Conservation (phyloP, 2,329 filamentous ascomycete genomes). For the Colletotrichum lentis region DNA sequence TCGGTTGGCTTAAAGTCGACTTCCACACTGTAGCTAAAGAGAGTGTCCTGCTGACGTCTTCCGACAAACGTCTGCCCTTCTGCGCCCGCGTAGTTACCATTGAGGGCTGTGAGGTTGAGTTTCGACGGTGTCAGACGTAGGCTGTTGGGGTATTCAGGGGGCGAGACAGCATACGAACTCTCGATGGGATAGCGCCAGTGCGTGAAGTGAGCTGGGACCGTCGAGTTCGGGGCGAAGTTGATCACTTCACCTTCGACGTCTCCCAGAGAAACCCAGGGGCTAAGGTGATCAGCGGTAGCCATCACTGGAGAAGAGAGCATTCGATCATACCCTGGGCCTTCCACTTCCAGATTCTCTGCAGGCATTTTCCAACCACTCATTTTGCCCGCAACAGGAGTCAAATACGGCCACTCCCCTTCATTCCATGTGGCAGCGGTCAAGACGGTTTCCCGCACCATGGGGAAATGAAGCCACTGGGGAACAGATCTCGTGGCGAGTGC, state of each 20-base stretch:
- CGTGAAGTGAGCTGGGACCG: slow-evolving; percentile 62
- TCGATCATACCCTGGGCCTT: slow-evolving; percentile 47
- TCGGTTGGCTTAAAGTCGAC: slow-evolving; percentile 52
- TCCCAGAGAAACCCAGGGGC: slow-evolving; percentile 43
- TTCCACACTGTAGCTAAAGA: slow-evolving; percentile 60
- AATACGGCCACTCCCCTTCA: slow-evolving; percentile 47
- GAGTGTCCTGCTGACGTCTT: slow-evolving; percentile 62
- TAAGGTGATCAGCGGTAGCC: background rate
- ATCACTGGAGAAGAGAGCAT: background rate
- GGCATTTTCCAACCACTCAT: slow-evolving; percentile 52
- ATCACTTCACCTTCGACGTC: slow-evolving; percentile 52
- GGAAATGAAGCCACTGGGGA: slow-evolving; percentile 49
- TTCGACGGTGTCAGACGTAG: slow-evolving; percentile 58
- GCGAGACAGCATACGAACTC: slow-evolving; percentile 56
- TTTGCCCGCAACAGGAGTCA: slow-evolving; percentile 39
- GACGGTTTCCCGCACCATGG: slow-evolving; percentile 55
- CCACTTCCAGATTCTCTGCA: slow-evolving; percentile 42
- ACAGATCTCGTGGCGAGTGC: slow-evolving; percentile 53
- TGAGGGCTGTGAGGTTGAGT: slow-evolving; percentile 62
- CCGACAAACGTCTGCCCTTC: slow-evolving; percentile 57
- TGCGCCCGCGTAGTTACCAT: slow-evolving; percentile 52
- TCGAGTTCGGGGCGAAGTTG: slow-evolving; percentile 54
- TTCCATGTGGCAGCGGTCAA: slow-evolving; percentile 52
- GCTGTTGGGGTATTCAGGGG: slow-evolving; percentile 50
- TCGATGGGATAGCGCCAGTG: slow-evolving; percentile 63